A percentile compares a stretch with the other conserved stretches of the same genome.
Evolutionary conservation across 306 rosid genomes (phyloP).

Genomic region (Cercis canadensis): DNA sequence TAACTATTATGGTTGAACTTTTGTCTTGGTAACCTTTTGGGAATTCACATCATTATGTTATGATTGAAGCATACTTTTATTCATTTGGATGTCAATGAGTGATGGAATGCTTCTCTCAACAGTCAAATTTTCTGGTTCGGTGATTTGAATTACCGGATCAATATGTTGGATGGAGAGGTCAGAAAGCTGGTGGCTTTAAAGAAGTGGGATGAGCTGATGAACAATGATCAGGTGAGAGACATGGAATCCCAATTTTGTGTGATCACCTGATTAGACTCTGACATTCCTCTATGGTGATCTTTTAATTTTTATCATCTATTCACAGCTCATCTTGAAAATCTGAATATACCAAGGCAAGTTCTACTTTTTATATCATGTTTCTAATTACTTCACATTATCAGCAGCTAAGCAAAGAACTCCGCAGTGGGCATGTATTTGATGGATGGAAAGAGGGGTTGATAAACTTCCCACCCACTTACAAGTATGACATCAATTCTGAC

Average conservation of each 20-base stretch:
- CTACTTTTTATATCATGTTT: not conserved
- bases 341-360: not conserved
- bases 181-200: constrained; percentile 68
- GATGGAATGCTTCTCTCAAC: constrained; percentile 43
- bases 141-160: constrained; percentile 92
- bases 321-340: too few relatives aligned
- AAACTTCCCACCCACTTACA: constrained; percentile 93
- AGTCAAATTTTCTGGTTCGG: constrained; percentile 98
- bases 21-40: not conserved
- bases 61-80: constrained; percentile 21
- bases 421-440: constrained; percentile 75
- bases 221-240: constrained; percentile 79
- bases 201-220: constrained; percentile 78
- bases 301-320: too few relatives aligned
- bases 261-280: constrained; percentile 7
- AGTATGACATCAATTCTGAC: constrained; percentile 75
- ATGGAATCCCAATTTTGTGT: constrained; percentile 11
- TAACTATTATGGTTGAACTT: not conserved
- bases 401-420: constrained; percentile 79
- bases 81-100: constrained; percentile 31
- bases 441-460: constrained; percentile 94
- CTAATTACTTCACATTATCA: constrained; percentile 26
- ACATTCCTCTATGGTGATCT: not conserved
- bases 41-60: not conserved
- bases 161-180: constrained; percentile 62